phyloP scores from a whole-genome alignment of 129 eudicot genomes.

The Scalesia atractyloides region DNA sequence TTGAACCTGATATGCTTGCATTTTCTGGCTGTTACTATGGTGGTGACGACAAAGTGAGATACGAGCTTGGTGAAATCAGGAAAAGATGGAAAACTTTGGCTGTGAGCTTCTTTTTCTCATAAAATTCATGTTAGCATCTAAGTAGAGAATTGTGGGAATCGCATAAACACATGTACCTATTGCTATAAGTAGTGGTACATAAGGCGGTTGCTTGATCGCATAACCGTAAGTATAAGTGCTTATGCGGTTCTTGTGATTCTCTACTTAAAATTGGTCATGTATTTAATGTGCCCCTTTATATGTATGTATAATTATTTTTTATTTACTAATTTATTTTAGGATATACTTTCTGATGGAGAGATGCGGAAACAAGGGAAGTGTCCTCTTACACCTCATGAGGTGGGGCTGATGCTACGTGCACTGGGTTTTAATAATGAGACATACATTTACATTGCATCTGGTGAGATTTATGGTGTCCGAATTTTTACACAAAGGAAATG shows the following conservation, averaged over 20 bases:
- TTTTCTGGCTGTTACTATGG: slow-evolving; percentile 99
- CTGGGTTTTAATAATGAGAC: slow-evolving; percentile 76
- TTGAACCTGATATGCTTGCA: slow-evolving; percentile 97
- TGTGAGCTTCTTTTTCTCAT: slow-evolving; percentile 45
- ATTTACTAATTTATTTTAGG: slow-evolving; percentile 42
- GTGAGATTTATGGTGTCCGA: slow-evolving; percentile 84
- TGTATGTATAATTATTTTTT: neutral
- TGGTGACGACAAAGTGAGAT: slow-evolving; percentile 90
- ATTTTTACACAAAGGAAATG: slow-evolving; percentile 41
- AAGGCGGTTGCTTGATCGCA: neutral
- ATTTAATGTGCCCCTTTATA: neutral
- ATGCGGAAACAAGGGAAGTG: slow-evolving; percentile 83
- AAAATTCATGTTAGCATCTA: slow-evolving; percentile 3
- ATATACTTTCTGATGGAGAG: slow-evolving; percentile 76
- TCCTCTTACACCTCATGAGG: slow-evolving; percentile 92
- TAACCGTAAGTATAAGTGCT: neutral
- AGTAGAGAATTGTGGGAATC: neutral
- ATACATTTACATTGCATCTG: slow-evolving; percentile 82
- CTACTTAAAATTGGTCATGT: neutral
- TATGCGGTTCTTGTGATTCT: slow-evolving; percentile 1
- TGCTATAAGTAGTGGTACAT: neutral
- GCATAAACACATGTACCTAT: neutral
- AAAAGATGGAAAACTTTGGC: slow-evolving; percentile 89
- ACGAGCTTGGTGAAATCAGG: slow-evolving; percentile 87
- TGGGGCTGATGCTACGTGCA: slow-evolving; percentile 84